A percentile compares a stretch with the other conserved stretches of the same genome.
Conservation (phyloP, 768 basidiomycete genomes). For the Rhizopogon sp. region DNA sequence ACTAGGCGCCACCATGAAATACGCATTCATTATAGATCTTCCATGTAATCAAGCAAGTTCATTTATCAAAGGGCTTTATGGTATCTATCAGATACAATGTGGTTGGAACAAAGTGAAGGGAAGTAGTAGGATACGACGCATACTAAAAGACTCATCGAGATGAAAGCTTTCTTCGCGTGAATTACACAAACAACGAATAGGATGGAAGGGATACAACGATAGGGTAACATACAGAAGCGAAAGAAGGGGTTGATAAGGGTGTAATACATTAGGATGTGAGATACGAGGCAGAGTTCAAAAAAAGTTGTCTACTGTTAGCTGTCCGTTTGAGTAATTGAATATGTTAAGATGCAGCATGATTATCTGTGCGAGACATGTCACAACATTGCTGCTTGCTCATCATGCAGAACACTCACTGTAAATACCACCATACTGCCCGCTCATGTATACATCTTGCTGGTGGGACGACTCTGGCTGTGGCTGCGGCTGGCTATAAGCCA, state of each 20-base stretch:
- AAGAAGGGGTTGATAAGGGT: background rate
- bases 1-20: too few species aligned
- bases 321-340: background rate
- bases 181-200: background rate
- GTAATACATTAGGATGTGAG: background rate
- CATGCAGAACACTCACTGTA: conserved; percentile 20
- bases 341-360: conserved; percentile 3
- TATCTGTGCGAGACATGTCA: background rate
- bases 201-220: background rate
- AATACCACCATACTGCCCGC: conserved; percentile 18
- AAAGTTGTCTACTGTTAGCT: background rate
- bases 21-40: too few species aligned
- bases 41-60: too few species aligned
- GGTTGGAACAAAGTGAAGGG: background rate
- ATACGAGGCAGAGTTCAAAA: background rate
- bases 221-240: background rate
- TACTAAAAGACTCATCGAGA: background rate
- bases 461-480: conserved; percentile 5
- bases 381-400: background rate
- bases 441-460: conserved; percentile 20
- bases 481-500: conserved; percentile 28
- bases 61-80: background rate
- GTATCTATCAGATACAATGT: background rate
- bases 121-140: background rate
- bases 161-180: background rate